phyloP scores from a whole-genome alignment of 2,329 filamentous ascomycete genomes.

The Ciborinia camelliae region DNA sequence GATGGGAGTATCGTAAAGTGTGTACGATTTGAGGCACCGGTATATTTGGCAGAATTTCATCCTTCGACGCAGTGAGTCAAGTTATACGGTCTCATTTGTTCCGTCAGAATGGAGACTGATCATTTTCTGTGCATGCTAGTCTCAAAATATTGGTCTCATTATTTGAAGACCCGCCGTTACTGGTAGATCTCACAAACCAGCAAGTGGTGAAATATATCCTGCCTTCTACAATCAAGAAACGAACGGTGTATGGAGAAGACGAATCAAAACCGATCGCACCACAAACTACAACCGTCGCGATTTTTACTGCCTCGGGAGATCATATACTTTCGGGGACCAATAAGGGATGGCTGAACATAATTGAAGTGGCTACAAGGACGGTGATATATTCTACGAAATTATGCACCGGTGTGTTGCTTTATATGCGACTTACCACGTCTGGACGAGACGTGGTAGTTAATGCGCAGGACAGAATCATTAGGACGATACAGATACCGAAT shows the following conservation, averaged over 20 bases:
- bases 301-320: constrained; percentile 81
- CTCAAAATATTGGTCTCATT: constrained; percentile 85
- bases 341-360: constrained; percentile 95
- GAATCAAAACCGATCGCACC: constrained; percentile 80
- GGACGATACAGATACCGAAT: constrained; percentile 87
- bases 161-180: constrained; percentile 86
- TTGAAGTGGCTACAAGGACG: constrained; percentile 74
- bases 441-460: constrained; percentile 89
- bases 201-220: constrained; percentile 72
- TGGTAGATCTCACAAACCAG: constrained; percentile 74
- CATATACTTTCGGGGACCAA: constrained; percentile 91
- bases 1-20: constrained; percentile 69
- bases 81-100: not conserved
- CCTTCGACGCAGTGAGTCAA: constrained; percentile 74
- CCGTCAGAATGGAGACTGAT: not conserved
- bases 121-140: constrained; percentile 44
- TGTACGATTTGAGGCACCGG: constrained; percentile 85
- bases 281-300: constrained; percentile 87
- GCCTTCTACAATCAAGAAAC: constrained; percentile 71
- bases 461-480: constrained; percentile 89
- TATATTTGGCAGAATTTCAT: constrained; percentile 94
- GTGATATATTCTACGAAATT: constrained; percentile 89
- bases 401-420: constrained; percentile 82
- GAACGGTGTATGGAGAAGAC: constrained; percentile 67
- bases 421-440: constrained; percentile 77